phyloP scores from a whole-genome alignment of 495 filamentous ascomycete genomes.

The Xylaria scruposa region DNA sequence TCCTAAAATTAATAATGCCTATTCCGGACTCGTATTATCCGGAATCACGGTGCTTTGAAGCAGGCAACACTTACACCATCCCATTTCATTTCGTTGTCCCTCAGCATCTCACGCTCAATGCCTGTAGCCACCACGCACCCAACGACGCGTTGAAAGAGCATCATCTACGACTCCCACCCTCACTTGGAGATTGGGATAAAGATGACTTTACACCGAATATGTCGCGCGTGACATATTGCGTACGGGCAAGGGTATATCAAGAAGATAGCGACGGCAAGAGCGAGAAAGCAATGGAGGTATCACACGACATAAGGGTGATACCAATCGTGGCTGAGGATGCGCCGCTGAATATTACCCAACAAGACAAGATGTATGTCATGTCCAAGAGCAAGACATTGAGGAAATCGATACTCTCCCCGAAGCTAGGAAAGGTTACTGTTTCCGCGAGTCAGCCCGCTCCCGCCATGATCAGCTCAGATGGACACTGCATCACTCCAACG shows the following conservation, averaged over 20 bases:
- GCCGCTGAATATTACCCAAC: constrained; percentile 68
- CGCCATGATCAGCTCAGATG: constrained; percentile 63
- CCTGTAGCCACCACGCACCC: constrained; percentile 53
- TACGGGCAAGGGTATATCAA: constrained; percentile 65
- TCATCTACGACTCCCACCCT: constrained; percentile 83
- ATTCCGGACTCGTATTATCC: constrained; percentile 73
- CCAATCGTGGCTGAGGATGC: constrained; percentile 77
- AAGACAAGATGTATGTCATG: constrained; percentile 69
- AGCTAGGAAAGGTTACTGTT: constrained; percentile 74
- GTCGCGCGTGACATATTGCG: constrained; percentile 74
- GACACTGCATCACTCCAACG: constrained; percentile 54
- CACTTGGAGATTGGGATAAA: constrained; percentile 72
- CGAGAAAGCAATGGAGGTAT: constrained; percentile 51
- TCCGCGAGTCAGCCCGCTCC: constrained; percentile 76
- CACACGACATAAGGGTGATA: constrained; percentile 75
- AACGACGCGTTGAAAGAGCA: constrained; percentile 68
- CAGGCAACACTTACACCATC: constrained; percentile 70
- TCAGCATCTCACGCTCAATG: constrained; percentile 65
- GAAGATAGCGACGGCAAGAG: constrained; percentile 38
- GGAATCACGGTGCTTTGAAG: constrained; percentile 69
- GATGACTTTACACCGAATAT: constrained; percentile 88
- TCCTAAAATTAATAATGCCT: constrained; percentile 85
- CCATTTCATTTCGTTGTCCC: constrained; percentile 92
- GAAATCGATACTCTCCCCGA: constrained; percentile 79
- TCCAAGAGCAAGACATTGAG: constrained; percentile 77